Conservation (phyloP, 495 filamentous ascomycete species). For the Xylaria flabelliformis region DNA sequence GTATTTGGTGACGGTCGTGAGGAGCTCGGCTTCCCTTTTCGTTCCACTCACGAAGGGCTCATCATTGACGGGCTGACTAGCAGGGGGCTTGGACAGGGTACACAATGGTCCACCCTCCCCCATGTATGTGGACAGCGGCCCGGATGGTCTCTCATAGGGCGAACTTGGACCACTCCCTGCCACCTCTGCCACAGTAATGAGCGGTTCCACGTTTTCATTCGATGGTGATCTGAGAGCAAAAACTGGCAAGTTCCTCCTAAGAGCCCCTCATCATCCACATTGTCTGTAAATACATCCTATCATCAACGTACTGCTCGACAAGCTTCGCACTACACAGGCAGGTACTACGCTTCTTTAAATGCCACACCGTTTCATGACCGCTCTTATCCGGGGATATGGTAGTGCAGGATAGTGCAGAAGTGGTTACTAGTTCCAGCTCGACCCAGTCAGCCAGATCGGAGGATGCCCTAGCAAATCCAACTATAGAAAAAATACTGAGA, state of each 20-base stretch:
- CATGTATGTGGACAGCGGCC: conserved; percentile 23
- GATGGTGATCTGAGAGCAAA: conserved; percentile 38
- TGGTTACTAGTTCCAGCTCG: conserved; percentile 34
- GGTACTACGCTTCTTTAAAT: not conserved
- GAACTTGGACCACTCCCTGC: conserved; percentile 43
- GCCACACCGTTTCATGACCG: not conserved
- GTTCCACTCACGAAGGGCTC: conserved; percentile 34
- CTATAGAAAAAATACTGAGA: conserved; percentile 31
- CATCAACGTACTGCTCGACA: conserved; percentile 24
- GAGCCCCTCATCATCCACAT: conserved; percentile 37
- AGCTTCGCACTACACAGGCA: conserved; percentile 23
- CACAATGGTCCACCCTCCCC: conserved; percentile 39
- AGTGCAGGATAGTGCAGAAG: conserved; percentile 2
- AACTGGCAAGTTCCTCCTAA: conserved; percentile 25
- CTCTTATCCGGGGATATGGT: conserved; percentile 12
- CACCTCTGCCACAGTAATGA: conserved; percentile 42
- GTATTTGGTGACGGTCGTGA: conserved; percentile 38
- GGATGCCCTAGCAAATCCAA: conserved; percentile 29
- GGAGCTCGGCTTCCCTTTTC: conserved; percentile 30
- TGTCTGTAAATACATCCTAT: conserved; percentile 37
- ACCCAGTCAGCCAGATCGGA: conserved; percentile 37
- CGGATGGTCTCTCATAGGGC: conserved; percentile 41
- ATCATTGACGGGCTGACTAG: conserved; percentile 42
- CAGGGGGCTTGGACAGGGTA: conserved; percentile 41
- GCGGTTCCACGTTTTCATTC: conserved; percentile 40